Percentiles rank a stretch among this genome's conserved stretches.
phyloP scores from a whole-genome alignment of 1,284 basidiomycete genomes.

The Stygiomarasmius scandens region DNA sequence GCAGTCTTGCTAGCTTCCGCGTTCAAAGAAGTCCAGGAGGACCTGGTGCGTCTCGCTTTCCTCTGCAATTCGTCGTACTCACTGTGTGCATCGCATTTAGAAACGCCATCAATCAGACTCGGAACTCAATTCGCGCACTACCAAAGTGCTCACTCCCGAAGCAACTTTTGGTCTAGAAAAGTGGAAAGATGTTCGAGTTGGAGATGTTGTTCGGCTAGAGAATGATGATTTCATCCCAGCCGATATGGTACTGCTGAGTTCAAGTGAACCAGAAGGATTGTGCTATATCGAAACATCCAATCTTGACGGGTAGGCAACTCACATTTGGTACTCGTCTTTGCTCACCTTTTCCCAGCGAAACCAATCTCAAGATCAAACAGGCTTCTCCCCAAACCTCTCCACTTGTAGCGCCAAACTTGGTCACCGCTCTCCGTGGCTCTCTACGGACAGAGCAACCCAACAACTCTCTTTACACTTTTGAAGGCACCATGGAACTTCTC shows the following conservation, averaged over 20 bases:
- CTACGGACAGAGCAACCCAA: conserved; percentile 96
- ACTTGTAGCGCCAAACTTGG: conserved; percentile 79
- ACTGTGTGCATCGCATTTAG: conserved; percentile 37
- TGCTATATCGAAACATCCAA: conserved; percentile 99
- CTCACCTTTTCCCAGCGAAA: conserved; percentile 66
- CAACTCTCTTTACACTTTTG: conserved; percentile 96
- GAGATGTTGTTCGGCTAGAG: conserved; percentile 91
- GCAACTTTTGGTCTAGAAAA: conserved; percentile 75
- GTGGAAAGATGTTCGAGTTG: conserved; percentile 91
- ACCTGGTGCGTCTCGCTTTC: conserved; percentile 56
- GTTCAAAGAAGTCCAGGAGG: conserved; percentile 96
- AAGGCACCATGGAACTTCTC: conserved; percentile 78
- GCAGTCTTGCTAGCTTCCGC: conserved; percentile 94
- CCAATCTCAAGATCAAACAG: conserved; percentile 99
- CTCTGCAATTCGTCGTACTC: not conserved
- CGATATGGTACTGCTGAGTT: conserved; percentile 86
- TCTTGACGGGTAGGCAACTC: conserved; percentile 79
- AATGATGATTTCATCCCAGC: conserved; percentile 96
- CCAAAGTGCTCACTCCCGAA: conserved; percentile 75
- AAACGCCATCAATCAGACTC: conserved; percentile 97
- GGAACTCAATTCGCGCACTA: conserved; percentile 85
- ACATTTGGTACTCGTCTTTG: conserved; percentile 9
- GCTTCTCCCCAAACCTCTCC: conserved; percentile 81
- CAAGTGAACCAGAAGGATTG: conserved; percentile 94
- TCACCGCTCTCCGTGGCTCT: conserved; percentile 78